Conservation (phyloP, 352 stramenopile species). For the Pythium vanterpoolii region DNA sequence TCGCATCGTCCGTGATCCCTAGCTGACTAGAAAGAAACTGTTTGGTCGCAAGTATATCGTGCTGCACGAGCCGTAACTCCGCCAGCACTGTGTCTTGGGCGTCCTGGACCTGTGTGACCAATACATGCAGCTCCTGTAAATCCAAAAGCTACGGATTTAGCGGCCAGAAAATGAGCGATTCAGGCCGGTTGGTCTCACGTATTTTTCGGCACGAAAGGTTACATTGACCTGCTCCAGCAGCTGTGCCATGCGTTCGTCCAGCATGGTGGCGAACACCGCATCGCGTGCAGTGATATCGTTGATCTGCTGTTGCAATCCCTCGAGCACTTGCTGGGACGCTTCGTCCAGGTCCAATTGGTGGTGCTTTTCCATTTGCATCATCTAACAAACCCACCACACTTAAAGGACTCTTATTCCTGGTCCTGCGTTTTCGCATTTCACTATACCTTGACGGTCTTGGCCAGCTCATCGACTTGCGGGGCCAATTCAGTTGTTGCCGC, state of each 20-base stretch:
- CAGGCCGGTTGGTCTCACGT: constrained; percentile 34
- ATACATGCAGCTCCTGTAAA: constrained; percentile 39
- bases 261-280: constrained; percentile 22
- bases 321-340: constrained; percentile 52
- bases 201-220: constrained; percentile 32
- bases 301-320: constrained; percentile 51
- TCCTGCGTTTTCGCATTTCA: not conserved
- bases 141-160: not conserved
- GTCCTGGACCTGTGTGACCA: constrained; percentile 42
- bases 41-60: constrained; percentile 37
- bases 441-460: constrained; percentile 45
- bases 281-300: constrained; percentile 39
- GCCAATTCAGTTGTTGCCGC: constrained; percentile 36
- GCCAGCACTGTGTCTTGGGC: constrained; percentile 36
- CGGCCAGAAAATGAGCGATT: no score
- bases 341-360: constrained; percentile 57
- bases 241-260: constrained; percentile 33
- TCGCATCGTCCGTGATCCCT: constrained; percentile 38
- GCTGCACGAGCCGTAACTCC: constrained; percentile 44
- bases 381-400: constrained; percentile 19
- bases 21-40: constrained; percentile 40
- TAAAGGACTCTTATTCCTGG: not conserved
- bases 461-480: constrained; percentile 48
- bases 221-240: constrained; percentile 30
- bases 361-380: constrained; percentile 53